Evolutionary conservation across 2,329 filamentous ascomycete genomes (phyloP).

Genomic region (Fusarium beomiforme): DNA sequence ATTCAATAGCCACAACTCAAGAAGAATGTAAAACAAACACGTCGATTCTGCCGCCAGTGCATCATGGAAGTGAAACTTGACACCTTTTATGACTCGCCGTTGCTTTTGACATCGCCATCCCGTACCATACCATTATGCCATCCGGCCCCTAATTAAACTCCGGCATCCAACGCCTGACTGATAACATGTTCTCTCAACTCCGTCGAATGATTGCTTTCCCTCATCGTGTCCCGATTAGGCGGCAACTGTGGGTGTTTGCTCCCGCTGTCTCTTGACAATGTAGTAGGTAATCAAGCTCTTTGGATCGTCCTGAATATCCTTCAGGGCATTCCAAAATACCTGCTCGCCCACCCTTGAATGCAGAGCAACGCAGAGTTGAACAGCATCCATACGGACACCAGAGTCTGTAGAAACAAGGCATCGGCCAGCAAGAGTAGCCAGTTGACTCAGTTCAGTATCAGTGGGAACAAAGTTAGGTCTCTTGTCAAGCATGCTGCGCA

Average conservation of each 20-base stretch:
- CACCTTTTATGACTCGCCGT: neutral
- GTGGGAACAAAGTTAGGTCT: constrained; percentile 59
- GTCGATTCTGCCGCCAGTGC: constrained; percentile 10
- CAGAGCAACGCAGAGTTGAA: constrained; percentile 79
- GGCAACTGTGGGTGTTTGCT: constrained; percentile 48
- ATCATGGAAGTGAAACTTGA: constrained; percentile 16
- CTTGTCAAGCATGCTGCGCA: constrained; percentile 67
- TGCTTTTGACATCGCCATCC: constrained; percentile 14
- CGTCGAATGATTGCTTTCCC: neutral
- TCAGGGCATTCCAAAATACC: constrained; percentile 75
- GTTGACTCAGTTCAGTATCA: constrained; percentile 61
- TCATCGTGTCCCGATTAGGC: neutral
- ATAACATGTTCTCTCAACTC: constrained; percentile 4
- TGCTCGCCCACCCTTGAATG: constrained; percentile 70
- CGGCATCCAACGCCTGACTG: constrained; percentile 36
- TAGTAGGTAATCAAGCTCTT: constrained; percentile 85
- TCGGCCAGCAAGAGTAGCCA: constrained; percentile 62
- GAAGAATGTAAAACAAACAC: constrained; percentile 21
- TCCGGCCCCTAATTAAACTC: constrained; percentile 26
- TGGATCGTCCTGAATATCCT: constrained; percentile 73
- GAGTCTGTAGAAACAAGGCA: constrained; percentile 70
- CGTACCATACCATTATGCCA: constrained; percentile 2
- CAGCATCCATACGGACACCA: constrained; percentile 77
- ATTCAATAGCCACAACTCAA: constrained; percentile 30
- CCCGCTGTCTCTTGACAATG: constrained; percentile 75